Conservation (phyloP, 2,329 filamentous ascomycete genomes). For the Fusarium sp. region DNA sequence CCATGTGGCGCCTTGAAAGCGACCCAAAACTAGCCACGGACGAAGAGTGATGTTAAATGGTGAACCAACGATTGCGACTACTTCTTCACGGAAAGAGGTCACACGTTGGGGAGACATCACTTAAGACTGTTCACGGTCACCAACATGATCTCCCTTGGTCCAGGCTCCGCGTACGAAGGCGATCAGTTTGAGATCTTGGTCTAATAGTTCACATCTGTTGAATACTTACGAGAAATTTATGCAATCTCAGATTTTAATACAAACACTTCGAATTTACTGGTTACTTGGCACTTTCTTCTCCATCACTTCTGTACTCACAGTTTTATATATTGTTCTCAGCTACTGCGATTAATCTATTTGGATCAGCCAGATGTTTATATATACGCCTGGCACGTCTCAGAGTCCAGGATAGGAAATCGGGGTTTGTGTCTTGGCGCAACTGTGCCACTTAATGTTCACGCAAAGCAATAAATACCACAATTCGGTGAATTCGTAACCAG, state of each 20-base stretch:
- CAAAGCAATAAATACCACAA: not conserved
- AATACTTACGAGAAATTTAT: not conserved
- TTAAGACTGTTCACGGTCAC: not conserved
- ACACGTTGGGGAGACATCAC: not conserved
- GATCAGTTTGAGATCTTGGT: not conserved
- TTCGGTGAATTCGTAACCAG: not conserved
- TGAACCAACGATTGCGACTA: not conserved
- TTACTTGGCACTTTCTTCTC: not conserved
- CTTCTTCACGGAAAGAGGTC: not conserved
- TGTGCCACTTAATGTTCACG: not conserved
- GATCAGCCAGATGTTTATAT: not conserved
- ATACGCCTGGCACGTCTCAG: not conserved
- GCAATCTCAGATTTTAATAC: conserved; percentile 1
- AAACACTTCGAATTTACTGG: not conserved
- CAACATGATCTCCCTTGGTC: no score
- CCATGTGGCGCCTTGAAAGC: not conserved
- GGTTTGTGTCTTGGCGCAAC: not conserved
- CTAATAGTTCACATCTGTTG: not conserved
- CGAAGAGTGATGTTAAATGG: not conserved
- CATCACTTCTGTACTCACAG: not conserved
- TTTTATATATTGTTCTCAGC: not conserved
- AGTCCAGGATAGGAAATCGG: not conserved
- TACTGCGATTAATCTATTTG: not conserved
- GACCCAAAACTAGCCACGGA: not conserved
- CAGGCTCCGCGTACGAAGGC: not conserved